Evolutionary conservation across 225 moss, liverwort and hornwort genomes (phyloP).

Genomic region (Polytrichum formosum): DNA sequence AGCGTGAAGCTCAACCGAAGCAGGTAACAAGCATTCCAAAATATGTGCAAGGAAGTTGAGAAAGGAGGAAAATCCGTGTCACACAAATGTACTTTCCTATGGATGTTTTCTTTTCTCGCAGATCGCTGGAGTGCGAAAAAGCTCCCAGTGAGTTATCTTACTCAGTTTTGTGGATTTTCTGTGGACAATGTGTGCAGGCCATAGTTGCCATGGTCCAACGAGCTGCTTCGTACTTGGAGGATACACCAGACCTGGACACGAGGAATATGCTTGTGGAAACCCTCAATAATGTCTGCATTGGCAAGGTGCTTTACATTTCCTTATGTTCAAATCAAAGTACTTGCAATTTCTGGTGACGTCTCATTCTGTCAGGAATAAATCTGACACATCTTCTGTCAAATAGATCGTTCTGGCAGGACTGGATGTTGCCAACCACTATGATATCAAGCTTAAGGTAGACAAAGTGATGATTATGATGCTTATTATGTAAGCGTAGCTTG

Average conservation of each 20-base stretch:
- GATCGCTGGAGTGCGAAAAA: background rate
- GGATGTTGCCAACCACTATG: background rate
- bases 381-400: background rate
- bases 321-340: background rate
- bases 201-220: conserved; percentile 33
- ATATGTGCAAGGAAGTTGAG: background rate
- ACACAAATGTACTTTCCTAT: no score
- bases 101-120: background rate
- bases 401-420: background rate
- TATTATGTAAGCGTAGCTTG: background rate
- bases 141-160: background rate
- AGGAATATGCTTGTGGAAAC: conserved; percentile 32
- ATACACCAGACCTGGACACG: conserved; percentile 34
- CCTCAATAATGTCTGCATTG: conserved; percentile 24
- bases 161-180: background rate
- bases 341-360: background rate
- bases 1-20: conserved; percentile 8
- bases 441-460: background rate
- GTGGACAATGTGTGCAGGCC: conserved; percentile 18
- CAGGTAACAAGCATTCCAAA: background rate
- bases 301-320: conserved; percentile 15
- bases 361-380: background rate
- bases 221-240: conserved; percentile 31
- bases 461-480: background rate
- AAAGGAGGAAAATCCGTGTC: no score